phyloP scores from a whole-genome alignment of 2,329 filamentous ascomycete genomes.

The Botrytis tulipae region DNA sequence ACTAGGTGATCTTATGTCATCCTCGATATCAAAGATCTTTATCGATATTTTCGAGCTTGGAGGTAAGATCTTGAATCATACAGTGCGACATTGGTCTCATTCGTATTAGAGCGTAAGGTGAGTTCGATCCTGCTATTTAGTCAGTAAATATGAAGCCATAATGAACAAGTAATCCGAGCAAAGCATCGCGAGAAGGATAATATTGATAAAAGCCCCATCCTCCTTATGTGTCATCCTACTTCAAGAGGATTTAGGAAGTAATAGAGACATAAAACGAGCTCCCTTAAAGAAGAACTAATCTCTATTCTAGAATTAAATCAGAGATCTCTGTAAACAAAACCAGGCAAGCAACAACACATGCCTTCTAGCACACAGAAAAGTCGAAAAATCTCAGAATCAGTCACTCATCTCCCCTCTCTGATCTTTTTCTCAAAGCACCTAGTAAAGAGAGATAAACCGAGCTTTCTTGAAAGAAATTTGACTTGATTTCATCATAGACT shows the following conservation, averaged over 20 bases:
- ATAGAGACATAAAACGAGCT: background rate
- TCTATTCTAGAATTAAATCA: rapidly evolving
- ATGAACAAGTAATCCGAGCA: background rate
- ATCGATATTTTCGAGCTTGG: too few relatives aligned
- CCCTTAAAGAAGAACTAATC: rapidly evolving
- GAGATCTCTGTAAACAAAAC: background rate
- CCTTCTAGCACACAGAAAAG: background rate
- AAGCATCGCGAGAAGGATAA: background rate
- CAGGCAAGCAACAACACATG: rapidly evolving
- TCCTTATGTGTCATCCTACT: too few relatives aligned
- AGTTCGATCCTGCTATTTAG: background rate
- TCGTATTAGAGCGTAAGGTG: background rate
- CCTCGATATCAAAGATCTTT: background rate
- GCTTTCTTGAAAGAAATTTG: too few relatives aligned
- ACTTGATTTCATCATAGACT: too few relatives aligned
- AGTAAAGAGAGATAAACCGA: too few relatives aligned
- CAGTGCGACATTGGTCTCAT: background rate
- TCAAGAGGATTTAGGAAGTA: background rate
- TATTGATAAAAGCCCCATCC: background rate
- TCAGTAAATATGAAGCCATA: background rate
- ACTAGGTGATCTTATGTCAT: rapidly evolving
- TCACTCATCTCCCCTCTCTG: too few relatives aligned
- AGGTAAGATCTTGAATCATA: background rate
- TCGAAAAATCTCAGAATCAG: background rate
- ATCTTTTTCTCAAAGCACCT: too few relatives aligned